Evolutionary conservation across 768 basidiomycete species (phyloP).

Genomic region (Holtermannia corniformis): DNA sequence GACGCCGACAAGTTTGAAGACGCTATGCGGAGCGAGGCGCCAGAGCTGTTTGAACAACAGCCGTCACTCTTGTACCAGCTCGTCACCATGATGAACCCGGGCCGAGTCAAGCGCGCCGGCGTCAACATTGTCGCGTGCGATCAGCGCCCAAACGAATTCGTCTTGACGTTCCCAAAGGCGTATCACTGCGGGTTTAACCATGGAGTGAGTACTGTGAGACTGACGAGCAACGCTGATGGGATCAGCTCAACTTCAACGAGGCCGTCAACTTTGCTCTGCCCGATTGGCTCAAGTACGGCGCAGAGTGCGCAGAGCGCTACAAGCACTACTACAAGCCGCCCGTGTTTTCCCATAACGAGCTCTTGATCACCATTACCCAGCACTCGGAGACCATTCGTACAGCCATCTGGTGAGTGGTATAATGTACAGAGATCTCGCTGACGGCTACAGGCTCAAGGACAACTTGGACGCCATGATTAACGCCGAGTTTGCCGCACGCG

Average conservation of each 20-base stretch:
- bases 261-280: slow-evolving; percentile 97
- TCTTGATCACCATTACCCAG: slow-evolving; percentile 93
- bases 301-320: slow-evolving; percentile 82
- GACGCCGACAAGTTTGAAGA: slow-evolving; percentile 94
- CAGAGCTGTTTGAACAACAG: slow-evolving; percentile 95
- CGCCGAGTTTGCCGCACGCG: slow-evolving; percentile 64
- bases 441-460: slow-evolving; percentile 59
- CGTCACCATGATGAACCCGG: slow-evolving; percentile 94
- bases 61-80: slow-evolving; percentile 95
- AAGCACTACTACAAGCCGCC: slow-evolving; percentile 83
- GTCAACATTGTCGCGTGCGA: slow-evolving; percentile 91
- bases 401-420: slow-evolving; percentile 66
- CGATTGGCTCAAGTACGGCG: slow-evolving; percentile 82
- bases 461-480: slow-evolving; percentile 80
- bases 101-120: slow-evolving; percentile 71
- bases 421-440: background rate
- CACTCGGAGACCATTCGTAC: slow-evolving; percentile 87
- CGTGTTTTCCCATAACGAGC: slow-evolving; percentile 96
- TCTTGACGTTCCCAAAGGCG: slow-evolving; percentile 93
- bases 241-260: slow-evolving; percentile 93
- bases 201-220: slow-evolving; percentile 62
- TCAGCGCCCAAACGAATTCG: slow-evolving; percentile 94
- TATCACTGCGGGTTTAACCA: slow-evolving; percentile 99
- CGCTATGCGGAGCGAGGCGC: slow-evolving; percentile 88
- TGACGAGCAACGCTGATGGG: slow-evolving; percentile 5